Evolutionary conservation across 2,329 filamentous ascomycete genomes (phyloP).

Genomic region (Talaromyces sp.): DNA sequence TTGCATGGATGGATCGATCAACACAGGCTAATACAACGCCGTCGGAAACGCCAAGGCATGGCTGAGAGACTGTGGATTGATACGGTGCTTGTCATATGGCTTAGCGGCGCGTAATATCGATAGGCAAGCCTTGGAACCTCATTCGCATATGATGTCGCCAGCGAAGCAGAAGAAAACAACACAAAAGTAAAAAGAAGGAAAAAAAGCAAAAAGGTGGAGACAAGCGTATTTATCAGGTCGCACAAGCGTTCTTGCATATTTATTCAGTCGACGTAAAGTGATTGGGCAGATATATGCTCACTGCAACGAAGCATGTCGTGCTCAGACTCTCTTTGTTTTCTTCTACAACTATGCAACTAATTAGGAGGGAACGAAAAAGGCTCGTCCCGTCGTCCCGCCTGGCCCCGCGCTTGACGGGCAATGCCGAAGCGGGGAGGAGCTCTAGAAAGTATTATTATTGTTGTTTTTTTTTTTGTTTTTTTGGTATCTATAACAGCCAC

Average conservation of each 20-base stretch:
- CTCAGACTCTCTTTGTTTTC: neutral
- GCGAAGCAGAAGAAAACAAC: neutral
- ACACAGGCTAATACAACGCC: neutral
- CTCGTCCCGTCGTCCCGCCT: neutral
- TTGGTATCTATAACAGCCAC: neutral
- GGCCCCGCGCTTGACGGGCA: neutral
- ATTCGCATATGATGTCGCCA: neutral
- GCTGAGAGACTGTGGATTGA: too few species aligned
- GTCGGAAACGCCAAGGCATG: neutral
- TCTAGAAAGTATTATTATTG: too few species aligned
- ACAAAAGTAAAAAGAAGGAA: neutral
- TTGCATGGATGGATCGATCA: neutral
- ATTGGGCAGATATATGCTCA: neutral
- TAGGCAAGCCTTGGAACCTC: neutral
- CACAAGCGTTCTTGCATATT: neutral
- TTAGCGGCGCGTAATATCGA: neutral
- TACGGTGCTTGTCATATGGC: too few species aligned
- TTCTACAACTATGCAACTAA: neutral
- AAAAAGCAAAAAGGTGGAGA: neutral
- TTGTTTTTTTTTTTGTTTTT: neutral
- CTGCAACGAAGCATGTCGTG: neutral
- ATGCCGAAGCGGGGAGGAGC: neutral
- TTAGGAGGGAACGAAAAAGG: neutral
- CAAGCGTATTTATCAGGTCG: neutral
- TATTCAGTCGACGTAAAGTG: neutral